These are phyloP conservation scores for Nothophaeocryptopus gaeumannii DNA, from an alignment of 2,329 filamentous ascomycete genomes.

Conservation along the genomic window DNA sequence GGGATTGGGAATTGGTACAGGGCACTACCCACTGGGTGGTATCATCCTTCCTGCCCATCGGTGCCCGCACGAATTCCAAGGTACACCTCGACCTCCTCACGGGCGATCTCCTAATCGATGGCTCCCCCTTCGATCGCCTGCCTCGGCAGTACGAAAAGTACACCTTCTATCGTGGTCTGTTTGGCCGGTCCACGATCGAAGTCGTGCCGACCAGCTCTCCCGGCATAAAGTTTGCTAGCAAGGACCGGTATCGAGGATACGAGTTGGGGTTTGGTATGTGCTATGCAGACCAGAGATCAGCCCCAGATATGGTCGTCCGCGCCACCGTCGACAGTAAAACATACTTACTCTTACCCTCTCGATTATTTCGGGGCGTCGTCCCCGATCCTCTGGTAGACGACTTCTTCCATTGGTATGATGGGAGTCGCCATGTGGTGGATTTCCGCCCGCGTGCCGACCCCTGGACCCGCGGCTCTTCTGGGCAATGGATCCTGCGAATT, in stretches of 20 bases:
- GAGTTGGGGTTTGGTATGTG: not conserved
- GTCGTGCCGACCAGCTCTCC: slow-evolving; percentile 49
- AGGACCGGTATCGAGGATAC: slow-evolving; percentile 27
- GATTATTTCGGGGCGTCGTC: slow-evolving; percentile 45
- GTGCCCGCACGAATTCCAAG: too few relatives aligned
- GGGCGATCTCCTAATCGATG: slow-evolving; percentile 51
- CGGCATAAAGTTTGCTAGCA: slow-evolving; percentile 55
- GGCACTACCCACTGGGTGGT: slow-evolving; percentile 16
- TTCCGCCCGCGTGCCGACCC: slow-evolving; percentile 41
- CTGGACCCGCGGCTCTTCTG: too few relatives aligned
- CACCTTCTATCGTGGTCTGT: slow-evolving; percentile 48
- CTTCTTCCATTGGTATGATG: slow-evolving; percentile 63
- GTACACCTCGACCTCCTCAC: slow-evolving; percentile 46
- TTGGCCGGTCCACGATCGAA: slow-evolving; percentile 54
- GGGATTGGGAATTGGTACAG: slow-evolving; percentile 28
- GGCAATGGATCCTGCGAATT: too few relatives aligned
- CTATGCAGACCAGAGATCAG: slow-evolving; percentile 28
- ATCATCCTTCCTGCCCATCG: too few relatives aligned
- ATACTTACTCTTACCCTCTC: slow-evolving; percentile 38
- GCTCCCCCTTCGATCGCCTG: slow-evolving; percentile 50
- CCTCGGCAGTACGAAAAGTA: slow-evolving; percentile 51
- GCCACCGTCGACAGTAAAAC: slow-evolving; percentile 19
- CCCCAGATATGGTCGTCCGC: slow-evolving; percentile 24
- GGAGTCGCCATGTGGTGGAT: slow-evolving; percentile 58
- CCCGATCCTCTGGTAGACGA: slow-evolving; percentile 50